phyloP scores from a whole-genome alignment of 805 yeast genomes.

The Wickerhamiella lipophila region DNA sequence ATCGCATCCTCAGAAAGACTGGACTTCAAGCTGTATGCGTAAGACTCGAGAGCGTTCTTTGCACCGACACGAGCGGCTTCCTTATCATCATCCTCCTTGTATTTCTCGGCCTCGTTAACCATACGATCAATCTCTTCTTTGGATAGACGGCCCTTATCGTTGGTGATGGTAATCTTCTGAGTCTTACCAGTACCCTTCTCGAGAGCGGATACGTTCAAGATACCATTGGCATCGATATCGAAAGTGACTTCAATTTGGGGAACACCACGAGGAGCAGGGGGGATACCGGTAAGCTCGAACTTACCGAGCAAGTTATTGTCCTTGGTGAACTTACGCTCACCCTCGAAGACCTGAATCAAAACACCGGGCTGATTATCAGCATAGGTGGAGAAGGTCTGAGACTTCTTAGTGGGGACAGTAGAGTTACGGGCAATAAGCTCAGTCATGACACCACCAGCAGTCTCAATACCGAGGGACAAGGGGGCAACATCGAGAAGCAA shows the following conservation, averaged over 20 bases:
- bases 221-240: constrained; percentile 95
- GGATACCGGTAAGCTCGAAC: constrained; percentile 91
- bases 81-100: constrained; percentile 90
- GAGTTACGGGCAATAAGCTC: constrained; percentile 97
- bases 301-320: constrained; percentile 95
- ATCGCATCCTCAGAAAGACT: constrained; percentile 60
- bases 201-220: constrained; percentile 86
- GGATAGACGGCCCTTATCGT: constrained; percentile 96
- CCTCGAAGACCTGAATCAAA: constrained; percentile 91
- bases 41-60: constrained; percentile 91
- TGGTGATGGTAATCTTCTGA: constrained; percentile 93
- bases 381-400: constrained; percentile 91
- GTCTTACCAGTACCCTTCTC: constrained; percentile 99
- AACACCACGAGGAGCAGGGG: constrained; percentile 98
- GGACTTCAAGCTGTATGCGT: constrained; percentile 85
- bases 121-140: constrained; percentile 96
- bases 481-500: constrained; percentile 95
- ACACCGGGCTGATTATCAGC: constrained; percentile 99
- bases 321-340: constrained; percentile 94
- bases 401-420: constrained; percentile 93
- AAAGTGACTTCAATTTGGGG: constrained; percentile 97
- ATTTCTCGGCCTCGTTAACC: constrained; percentile 97
- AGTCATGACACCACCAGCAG: constrained; percentile 99
- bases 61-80: constrained; percentile 87
- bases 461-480: constrained; percentile 92